Conservation (phyloP, 768 basidiomycete species). For the Psilocybe subaeruginosa region DNA sequence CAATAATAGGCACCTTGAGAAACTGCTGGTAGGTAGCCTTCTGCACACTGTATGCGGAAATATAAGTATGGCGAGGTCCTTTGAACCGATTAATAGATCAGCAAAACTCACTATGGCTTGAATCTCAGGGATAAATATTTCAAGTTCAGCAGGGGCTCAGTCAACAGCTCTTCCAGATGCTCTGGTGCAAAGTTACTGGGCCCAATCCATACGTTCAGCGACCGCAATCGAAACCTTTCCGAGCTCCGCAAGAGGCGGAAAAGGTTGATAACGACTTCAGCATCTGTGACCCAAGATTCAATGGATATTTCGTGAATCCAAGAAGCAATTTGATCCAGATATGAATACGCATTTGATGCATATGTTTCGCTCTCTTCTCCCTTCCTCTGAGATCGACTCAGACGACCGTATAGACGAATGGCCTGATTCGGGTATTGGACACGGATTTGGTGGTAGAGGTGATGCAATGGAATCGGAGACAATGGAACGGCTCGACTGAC, state of each 20-base stretch:
- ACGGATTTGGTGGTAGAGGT: constrained; percentile 62
- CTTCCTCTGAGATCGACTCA: constrained; percentile 34
- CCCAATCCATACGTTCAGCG: constrained; percentile 70
- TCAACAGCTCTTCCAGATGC: constrained; percentile 70
- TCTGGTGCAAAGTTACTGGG: constrained; percentile 79
- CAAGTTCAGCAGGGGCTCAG: constrained; percentile 49
- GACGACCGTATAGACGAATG: constrained; percentile 55
- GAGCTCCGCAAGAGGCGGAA: constrained; percentile 39
- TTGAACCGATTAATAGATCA: background rate
- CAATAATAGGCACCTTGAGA: constrained; percentile 51
- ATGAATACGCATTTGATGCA: background rate
- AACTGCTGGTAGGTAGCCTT: constrained; percentile 83
- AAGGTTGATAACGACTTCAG: constrained; percentile 75
- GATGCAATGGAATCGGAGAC: constrained; percentile 54
- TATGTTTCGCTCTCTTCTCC: background rate
- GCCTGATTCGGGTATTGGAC: constrained; percentile 55
- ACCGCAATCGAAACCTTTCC: constrained; percentile 41
- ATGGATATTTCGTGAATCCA: constrained; percentile 56
- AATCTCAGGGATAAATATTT: constrained; percentile 68
- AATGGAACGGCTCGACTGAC: constrained; percentile 67
- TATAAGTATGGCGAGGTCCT: constrained; percentile 3
- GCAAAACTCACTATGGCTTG: constrained; percentile 74
- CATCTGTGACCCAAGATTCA: constrained; percentile 72
- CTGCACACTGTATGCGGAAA: constrained; percentile 50
- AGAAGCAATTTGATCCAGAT: constrained; percentile 21